These are phyloP conservation scores for Sanghuangporus sanghuang DNA, from an alignment of 1,284 basidiomycete species.

Conservation along the genomic window DNA sequence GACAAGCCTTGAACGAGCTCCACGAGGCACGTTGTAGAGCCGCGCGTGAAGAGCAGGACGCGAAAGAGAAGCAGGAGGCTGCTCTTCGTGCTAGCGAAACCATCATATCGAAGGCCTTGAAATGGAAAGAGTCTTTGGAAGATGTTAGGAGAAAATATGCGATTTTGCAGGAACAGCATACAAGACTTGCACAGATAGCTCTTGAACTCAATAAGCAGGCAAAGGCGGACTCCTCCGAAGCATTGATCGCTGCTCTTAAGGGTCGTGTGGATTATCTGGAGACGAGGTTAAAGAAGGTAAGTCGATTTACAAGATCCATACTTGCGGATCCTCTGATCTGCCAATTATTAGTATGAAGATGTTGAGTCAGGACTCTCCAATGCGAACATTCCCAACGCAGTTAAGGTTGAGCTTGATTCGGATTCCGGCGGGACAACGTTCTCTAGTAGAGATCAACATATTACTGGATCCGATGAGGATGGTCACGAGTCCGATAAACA, in stretches of 20 bases:
- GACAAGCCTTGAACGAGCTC: too few relatives aligned
- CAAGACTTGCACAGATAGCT: background rate
- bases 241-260: background rate
- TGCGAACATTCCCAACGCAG: background rate
- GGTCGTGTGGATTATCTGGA: background rate
- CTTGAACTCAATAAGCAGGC: background rate
- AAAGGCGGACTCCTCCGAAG: background rate
- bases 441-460: too few relatives aligned
- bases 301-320: background rate
- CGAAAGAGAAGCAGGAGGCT: background rate
- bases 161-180: background rate
- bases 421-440: background rate
- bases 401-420: background rate
- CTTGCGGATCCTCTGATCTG: background rate
- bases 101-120: background rate
- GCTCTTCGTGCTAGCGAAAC: background rate
- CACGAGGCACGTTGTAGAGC: background rate
- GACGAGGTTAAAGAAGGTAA: background rate
- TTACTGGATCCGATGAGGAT: too few relatives aligned
- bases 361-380: background rate
- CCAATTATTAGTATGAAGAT: background rate
- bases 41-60: background rate
- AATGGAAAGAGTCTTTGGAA: background rate
- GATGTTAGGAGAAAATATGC: background rate
- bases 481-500: background rate